These are phyloP conservation scores for Candida hungchunana DNA, from an alignment of 805 yeast genomes.

Conservation along the genomic window DNA sequence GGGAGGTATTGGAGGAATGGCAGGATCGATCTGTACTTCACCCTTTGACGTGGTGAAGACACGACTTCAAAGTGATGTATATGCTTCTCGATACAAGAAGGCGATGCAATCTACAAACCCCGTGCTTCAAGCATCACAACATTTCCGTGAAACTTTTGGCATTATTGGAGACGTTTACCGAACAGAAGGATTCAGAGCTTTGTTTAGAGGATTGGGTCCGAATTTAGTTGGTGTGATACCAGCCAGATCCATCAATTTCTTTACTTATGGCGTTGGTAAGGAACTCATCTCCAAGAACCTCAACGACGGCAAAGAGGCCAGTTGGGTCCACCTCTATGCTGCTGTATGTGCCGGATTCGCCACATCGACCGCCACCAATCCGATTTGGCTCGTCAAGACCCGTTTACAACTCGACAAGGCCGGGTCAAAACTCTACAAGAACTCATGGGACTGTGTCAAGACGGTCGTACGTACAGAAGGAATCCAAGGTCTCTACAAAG, in stretches of 20 bases:
- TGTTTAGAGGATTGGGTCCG: conserved; percentile 95
- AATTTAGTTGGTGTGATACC: conserved; percentile 97
- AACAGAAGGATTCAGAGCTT: conserved; percentile 78
- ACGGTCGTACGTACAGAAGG: conserved; percentile 78
- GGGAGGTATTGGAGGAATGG: conserved; percentile 95
- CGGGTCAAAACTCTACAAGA: conserved; percentile 60
- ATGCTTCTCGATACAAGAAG: conserved; percentile 48
- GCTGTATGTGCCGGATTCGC: conserved; percentile 92
- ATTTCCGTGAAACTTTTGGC: conserved; percentile 76
- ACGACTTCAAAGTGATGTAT: conserved; percentile 86
- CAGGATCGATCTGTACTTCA: conserved; percentile 90
- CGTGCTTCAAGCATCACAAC: conserved; percentile 50
- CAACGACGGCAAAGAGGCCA: conserved; percentile 71
- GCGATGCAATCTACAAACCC: conserved; percentile 28
- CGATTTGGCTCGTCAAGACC: conserved; percentile 96
- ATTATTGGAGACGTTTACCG: conserved; percentile 66
- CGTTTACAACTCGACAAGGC: conserved; percentile 87
- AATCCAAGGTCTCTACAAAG: conserved; percentile 72
- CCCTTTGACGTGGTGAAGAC: conserved; percentile 97
- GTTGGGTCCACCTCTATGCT: conserved; percentile 80
- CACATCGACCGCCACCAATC: conserved; percentile 95
- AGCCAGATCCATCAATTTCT: conserved; percentile 93
- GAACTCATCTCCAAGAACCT: conserved; percentile 62
- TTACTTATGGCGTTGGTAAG: conserved; percentile 93
- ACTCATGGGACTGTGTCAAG: conserved; percentile 78